Base-by-base conservation (phyloP, 2,329 filamentous ascomycete genomes). In the Acrodontium crateriforme region DNA sequence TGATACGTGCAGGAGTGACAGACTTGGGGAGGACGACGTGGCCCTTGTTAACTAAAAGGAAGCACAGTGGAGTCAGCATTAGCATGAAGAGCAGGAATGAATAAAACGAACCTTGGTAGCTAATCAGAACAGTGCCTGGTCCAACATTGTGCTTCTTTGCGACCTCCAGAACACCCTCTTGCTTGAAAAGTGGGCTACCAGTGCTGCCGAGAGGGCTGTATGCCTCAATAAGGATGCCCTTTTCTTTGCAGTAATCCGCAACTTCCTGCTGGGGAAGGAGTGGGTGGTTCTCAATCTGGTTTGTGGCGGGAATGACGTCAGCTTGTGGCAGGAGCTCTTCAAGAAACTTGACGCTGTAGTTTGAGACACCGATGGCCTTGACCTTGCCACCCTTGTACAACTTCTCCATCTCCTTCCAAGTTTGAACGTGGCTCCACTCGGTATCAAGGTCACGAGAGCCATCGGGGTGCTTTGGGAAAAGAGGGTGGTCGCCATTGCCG, bases 321-420 rank as follows among this genome's bases (percentile, higher is more conserved):
- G 34, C 37, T 17, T 44, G 29, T 14, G 40, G 33, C 5, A 77
- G 58, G 4, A 65, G 53, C 44, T 60, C 58, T 45, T 63, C 53
- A 11, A 65, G 43, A 45, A 55, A 62, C 37, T 56, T 57, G 27
- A 58, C 54, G 2, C 55, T 58, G 53, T 61, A 63, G 45, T 65
- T 65, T 18, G 59, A 58, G 3, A 65, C 60, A 26, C 62, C 61
- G 34, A 65, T 64, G 13, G 60, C 60, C 47, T 62, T 63, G 28
- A 54, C 52, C 39, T 63, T 63, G 30, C 58, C 54, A 14, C 56
- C 56, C 51, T 56, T 47, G 32, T 55, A 45, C 19, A 81, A 59
- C 37, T 64, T 66, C 61, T 83, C 78, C 67, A 83, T 74, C 51
- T 67, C 68, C 58, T 75, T 75, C 78, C 79, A 91, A 27, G 78